These are phyloP conservation scores for Coniferiporia weirii DNA, from an alignment of 1,284 basidiomycete species.

Conservation along the genomic window DNA sequence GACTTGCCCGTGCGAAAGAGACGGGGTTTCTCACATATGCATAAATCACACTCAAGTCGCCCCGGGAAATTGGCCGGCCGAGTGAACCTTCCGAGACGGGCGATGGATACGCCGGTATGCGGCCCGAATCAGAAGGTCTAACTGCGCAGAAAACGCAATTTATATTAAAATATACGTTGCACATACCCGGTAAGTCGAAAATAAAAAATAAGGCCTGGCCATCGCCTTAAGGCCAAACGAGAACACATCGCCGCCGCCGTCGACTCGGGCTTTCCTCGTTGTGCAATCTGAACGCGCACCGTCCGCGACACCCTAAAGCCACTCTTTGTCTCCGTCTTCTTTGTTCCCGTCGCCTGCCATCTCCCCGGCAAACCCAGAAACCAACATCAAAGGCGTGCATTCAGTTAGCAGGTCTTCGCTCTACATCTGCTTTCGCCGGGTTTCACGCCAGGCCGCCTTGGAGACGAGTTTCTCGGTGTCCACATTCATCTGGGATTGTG, in stretches of 20 bases:
- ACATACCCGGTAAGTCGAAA: neutral
- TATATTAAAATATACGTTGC: neutral
- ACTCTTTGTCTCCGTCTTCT: neutral
- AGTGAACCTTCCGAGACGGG: neutral
- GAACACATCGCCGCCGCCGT: neutral
- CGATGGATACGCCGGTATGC: neutral
- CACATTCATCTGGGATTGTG: neutral
- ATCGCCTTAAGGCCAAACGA: constrained; percentile 10
- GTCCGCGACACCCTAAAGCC: neutral
- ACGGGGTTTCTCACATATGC: neutral
- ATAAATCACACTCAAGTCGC: neutral
- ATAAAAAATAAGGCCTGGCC: neutral
- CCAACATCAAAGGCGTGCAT: neutral
- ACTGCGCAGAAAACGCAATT: neutral
- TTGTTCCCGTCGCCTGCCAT: neutral
- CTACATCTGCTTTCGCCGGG: neutral
- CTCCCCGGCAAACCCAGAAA: neutral
- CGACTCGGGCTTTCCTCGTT: neutral
- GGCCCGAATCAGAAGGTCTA: neutral
- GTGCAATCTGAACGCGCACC: neutral
- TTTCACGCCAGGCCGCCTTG: neutral
- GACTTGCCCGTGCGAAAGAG: neutral
- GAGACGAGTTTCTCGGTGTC: neutral
- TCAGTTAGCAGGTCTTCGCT: neutral
- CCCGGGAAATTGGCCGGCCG: neutral